Base-by-base conservation (phyloP, 2,329 filamentous ascomycete genomes). In the Calonectria montana region DNA sequence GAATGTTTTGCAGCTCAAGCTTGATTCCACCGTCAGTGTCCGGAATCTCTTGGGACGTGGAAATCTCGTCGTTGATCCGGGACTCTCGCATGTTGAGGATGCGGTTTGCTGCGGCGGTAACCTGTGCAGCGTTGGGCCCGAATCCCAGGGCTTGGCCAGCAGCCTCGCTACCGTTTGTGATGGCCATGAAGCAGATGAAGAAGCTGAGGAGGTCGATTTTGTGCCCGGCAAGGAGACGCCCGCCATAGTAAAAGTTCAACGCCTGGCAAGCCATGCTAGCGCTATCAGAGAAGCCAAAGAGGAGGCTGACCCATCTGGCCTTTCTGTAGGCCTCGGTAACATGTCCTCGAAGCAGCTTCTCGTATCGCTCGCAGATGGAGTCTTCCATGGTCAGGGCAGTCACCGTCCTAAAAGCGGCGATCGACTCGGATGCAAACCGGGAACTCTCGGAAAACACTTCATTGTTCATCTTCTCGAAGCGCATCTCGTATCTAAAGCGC, bases 351-450 rank as follows among this genome's bases (percentile, higher is more conserved):
- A 95, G 87, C 3, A 94, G 85, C 0, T 73, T 79, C 21, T 89
- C 83, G 76, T 95, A 96, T 39, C 92, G 88, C 3, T 86, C 78
- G 48, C 88, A 86, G 70, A 95, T 94, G 16, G 87, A 85, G 69
- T 91, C 87, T 79, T 95, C 93, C 78, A 95, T 89, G 1, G 91
- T 93, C 21, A 95, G 85, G 1, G 92, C 88, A 0, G 91, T 85
- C 6, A 95, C 93, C 0, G 94, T 95, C 12, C 93, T 88, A 80
- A 94, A 94, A 0, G 93, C 93, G 1, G 91, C 88, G 47, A 95
- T 93, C 4, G 93, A 90, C 80, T 96, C 94, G 1, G 92, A 90
- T 0, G 92, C 93, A 76, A 95, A 94, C 76, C 93, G 90, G 23
- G 93, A 94, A 77, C 92, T 94, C 75, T 93, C 90, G 18, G 89